Conservation (phyloP, 192 early-diverging fungal species). For the Cetraspora pellucida region DNA sequence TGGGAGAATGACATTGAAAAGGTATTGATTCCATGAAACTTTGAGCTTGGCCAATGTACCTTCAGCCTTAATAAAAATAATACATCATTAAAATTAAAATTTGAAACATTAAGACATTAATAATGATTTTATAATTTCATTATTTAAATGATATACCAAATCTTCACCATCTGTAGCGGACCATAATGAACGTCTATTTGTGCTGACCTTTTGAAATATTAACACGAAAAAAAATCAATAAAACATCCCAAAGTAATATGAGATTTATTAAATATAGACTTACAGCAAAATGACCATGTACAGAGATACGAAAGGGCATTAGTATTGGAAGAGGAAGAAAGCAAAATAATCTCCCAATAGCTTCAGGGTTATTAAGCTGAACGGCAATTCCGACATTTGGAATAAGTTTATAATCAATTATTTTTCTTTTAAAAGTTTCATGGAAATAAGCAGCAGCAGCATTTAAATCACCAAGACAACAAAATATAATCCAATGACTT, state of each 20-base stretch:
- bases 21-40: constrained; percentile 1
- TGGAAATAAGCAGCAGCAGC: neutral
- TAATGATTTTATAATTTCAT: neutral
- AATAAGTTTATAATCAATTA: neutral
- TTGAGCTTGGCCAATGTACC: neutral
- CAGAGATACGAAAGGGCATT: neutral
- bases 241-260: too few relatives aligned
- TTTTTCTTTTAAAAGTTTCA: neutral
- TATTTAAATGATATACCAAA: neutral
- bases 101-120: neutral
- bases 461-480: neutral
- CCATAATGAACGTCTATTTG: neutral
- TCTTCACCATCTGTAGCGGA: neutral
- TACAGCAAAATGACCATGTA: neutral
- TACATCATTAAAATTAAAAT: neutral
- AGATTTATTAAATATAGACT: neutral
- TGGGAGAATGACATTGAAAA: neutral
- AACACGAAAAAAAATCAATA: too few relatives aligned
- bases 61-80: neutral
- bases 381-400: neutral
- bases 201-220: neutral
- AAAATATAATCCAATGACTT: neutral
- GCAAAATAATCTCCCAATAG: neutral
- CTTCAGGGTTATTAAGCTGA: neutral
- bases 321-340: neutral